Percentiles rank a stretch among this genome's conserved stretches.
Conservation (phyloP, 768 basidiomycete genomes). For the Trametes cinnabarina region DNA sequence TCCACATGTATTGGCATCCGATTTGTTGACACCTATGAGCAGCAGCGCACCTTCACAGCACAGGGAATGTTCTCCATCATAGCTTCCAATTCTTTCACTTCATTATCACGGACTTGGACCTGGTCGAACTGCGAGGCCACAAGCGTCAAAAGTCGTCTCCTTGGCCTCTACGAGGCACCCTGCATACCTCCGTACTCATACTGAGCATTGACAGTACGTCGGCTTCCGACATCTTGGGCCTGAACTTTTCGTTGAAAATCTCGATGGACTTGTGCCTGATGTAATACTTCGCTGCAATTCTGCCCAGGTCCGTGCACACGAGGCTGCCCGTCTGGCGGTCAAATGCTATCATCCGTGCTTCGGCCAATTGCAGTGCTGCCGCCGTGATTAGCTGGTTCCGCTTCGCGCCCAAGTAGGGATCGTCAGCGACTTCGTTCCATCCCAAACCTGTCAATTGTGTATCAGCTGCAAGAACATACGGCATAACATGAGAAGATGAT, state of each 20-base stretch:
- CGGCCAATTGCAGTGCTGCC: slow-evolving; percentile 66
- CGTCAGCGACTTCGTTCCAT: slow-evolving; percentile 63
- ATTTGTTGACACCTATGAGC: not conserved
- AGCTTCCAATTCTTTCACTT: slow-evolving; percentile 75
- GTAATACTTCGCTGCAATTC: slow-evolving; percentile 97
- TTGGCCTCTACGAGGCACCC: not conserved
- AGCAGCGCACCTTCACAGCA: slow-evolving; percentile 64
- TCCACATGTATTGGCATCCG: not conserved
- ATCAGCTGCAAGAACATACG: not conserved
- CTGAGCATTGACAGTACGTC: slow-evolving; percentile 86
- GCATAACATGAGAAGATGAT: slow-evolving; percentile 48
- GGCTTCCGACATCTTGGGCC: slow-evolving; percentile 86
- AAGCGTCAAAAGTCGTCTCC: not conserved
- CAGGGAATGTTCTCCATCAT: slow-evolving; percentile 72
- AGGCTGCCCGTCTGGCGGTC: slow-evolving; percentile 59
- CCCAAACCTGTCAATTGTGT: slow-evolving; percentile 56
- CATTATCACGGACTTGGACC: slow-evolving; percentile 89
- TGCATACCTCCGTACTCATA: slow-evolving; percentile 81
- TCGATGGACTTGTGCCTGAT: slow-evolving; percentile 84
- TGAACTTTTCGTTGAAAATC: slow-evolving; percentile 78
- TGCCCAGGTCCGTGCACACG: slow-evolving; percentile 83
- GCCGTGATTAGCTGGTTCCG: slow-evolving; percentile 63
- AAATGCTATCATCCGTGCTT: slow-evolving; percentile 79
- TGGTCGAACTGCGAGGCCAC: slow-evolving; percentile 73
- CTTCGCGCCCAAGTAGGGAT: slow-evolving; percentile 69